A percentile compares a stretch with the other conserved stretches of the same genome.
Evolutionary conservation across 495 filamentous ascomycete species (phyloP).

Genomic region (Aspergillus wentii): DNA sequence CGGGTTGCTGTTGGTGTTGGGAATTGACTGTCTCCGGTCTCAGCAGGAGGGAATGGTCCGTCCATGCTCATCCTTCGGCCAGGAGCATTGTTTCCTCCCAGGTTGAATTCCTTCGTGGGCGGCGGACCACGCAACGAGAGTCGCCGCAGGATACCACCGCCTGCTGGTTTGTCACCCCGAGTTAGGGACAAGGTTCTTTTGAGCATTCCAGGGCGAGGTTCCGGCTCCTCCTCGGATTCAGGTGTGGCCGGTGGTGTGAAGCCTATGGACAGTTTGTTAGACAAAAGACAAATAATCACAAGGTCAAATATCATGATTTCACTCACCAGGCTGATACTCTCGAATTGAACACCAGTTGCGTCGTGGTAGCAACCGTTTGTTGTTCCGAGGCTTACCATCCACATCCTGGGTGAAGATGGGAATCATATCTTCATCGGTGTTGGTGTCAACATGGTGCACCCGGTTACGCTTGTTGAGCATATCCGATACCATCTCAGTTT

Average conservation of each 20-base stretch:
- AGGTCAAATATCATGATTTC: too few relatives aligned
- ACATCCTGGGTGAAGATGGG: conserved; percentile 86
- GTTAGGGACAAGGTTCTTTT: conserved; percentile 61
- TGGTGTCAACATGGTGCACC: conserved; percentile 66
- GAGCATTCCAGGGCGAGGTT: conserved; percentile 46
- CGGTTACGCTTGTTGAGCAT: conserved; percentile 91
- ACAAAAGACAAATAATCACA: background rate
- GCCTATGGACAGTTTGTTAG: conserved; percentile 19
- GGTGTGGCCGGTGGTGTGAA: conserved; percentile 64
- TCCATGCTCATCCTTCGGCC: conserved; percentile 37
- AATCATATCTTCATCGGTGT: conserved; percentile 94
- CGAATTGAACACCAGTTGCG: conserved; percentile 91
- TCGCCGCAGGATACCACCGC: conserved; percentile 52
- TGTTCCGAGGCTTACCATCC: conserved; percentile 82
- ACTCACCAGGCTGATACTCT: conserved; percentile 67
- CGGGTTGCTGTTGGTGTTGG: conserved; percentile 22
- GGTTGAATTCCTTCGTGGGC: conserved; percentile 40
- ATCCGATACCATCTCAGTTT: conserved; percentile 84
- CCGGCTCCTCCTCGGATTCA: conserved; percentile 27
- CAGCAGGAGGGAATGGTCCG: conserved; percentile 25
- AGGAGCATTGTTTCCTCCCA: conserved; percentile 10
- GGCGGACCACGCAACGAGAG: conserved; percentile 41
- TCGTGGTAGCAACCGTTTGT: conserved; percentile 83
- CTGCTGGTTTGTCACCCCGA: conserved; percentile 43
- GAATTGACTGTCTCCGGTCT: conserved; percentile 38